Evolutionary conservation across 805 yeast species (phyloP), one percentile per base, ranked within the genome.

Genomic region (Metschnikowia shivogae): DNA sequence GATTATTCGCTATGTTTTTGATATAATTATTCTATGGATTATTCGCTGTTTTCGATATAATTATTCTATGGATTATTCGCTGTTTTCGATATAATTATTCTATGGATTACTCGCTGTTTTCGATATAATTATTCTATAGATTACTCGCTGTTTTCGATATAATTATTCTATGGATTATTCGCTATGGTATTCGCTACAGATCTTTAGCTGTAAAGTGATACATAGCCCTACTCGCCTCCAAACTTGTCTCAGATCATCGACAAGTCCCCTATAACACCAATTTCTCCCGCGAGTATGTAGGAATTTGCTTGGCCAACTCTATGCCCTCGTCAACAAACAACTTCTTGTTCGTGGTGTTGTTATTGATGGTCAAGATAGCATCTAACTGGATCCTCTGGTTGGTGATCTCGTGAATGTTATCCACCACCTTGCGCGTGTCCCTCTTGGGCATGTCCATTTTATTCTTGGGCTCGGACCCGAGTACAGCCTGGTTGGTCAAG

Each of bases 251-350:
- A n/a, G 26, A 22, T 22, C 26, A 22, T 22, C 6, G 8, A 7
- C 26, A 22, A 22, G 26, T 2, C 8, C 6, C 26, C 55, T 52
- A 73, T 44, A 73, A 61, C 6, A 62, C 60, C 54, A 78, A 64
- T 50, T 64, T 76, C 55, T 80, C 85, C 39, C 78, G 61, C 4
- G 82, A 75, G 53, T 80, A 80, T 5, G 65, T 57, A n/a, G 83
- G 81, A n/a, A 77, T 60, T 55, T 67, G 76, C 52, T 70, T 64
- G n/a, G 64, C 63, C 31, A 60, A 50, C 45, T 60, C 63, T 30
- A 60, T 52, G 27, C 61, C 58, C 36, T 53, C 50, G 37, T 57
- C 57, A 31, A 61, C 68, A 48, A 62, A 61, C 44, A 61, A 52
- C 35, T 57, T 52, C 45, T 55, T 59, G 47, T 62, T 65, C 33